Percentiles rank a stretch among this genome's conserved stretches.
phyloP scores from a whole-genome alignment of 805 yeast genomes.

The Cyberlindnera amylophila region DNA sequence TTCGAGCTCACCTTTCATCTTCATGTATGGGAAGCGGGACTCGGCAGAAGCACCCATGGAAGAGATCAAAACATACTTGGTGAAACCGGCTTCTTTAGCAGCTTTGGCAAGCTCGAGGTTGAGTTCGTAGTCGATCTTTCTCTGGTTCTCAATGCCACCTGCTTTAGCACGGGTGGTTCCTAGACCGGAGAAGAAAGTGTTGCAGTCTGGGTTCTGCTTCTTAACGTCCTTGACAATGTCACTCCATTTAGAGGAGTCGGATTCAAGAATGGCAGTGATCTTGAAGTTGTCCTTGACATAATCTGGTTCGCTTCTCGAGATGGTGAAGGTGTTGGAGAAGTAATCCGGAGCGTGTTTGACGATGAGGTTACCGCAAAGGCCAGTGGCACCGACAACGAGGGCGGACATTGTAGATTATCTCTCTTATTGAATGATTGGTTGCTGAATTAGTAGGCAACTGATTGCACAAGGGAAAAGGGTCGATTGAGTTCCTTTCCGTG shows the following conservation, averaged over 20 bases:
- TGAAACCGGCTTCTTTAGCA: conserved; percentile 66
- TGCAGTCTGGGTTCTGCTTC: conserved; percentile 26
- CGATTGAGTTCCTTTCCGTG: too few relatives aligned
- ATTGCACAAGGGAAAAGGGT: too few relatives aligned
- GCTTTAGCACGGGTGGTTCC: conserved; percentile 75
- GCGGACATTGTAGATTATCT: conserved; percentile 8
- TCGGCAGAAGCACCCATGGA: conserved; percentile 56
- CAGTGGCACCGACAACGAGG: conserved; percentile 69
- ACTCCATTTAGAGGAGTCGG: conserved; percentile 50
- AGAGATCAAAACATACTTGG: conserved; percentile 65
- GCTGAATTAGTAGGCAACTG: too few relatives aligned
- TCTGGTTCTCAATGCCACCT: conserved; percentile 68
- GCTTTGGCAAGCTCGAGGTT: conserved; percentile 66
- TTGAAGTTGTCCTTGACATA: conserved; percentile 7
- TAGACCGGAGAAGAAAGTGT: conserved; percentile 57
- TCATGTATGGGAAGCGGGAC: conserved; percentile 59
- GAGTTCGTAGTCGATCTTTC: conserved; percentile 69
- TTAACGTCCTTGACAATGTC: conserved; percentile 29
- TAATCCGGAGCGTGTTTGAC: conserved; percentile 39
- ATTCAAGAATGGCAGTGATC: conserved; percentile 37
- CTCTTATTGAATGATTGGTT: background rate
- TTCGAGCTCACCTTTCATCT: conserved; percentile 75
- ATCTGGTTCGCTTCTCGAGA: conserved; percentile 43
- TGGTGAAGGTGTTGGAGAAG: conserved; percentile 40
- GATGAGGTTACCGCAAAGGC: conserved; percentile 64